A percentile compares a stretch with the other conserved stretches of the same genome.
phyloP scores from a whole-genome alignment of 2,329 filamentous ascomycete species.

The Sphaerulina populicola region DNA sequence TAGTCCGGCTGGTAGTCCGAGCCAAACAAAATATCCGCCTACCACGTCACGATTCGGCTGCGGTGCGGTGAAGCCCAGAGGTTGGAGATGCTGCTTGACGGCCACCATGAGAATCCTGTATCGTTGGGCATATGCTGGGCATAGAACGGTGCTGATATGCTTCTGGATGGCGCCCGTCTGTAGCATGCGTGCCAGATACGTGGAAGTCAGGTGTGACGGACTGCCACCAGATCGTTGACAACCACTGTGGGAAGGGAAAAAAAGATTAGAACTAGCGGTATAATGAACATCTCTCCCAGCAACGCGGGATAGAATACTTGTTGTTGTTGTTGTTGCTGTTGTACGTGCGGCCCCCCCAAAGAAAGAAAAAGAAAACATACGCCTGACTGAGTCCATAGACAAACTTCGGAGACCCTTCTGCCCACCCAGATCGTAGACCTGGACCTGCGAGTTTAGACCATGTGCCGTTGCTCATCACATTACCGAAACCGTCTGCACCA shows the following conservation, averaged over 20 bases:
- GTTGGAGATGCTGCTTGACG: constrained; percentile 52
- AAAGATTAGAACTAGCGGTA: background rate
- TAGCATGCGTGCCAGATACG: constrained; percentile 49
- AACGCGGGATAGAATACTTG: background rate
- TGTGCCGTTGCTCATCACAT: constrained; percentile 75
- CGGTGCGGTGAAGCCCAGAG: constrained; percentile 51
- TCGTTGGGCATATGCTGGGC: constrained; percentile 48
- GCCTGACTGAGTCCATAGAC: constrained; percentile 52
- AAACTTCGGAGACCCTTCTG: constrained; percentile 60
- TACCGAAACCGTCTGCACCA: constrained; percentile 58
- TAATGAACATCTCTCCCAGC: background rate
- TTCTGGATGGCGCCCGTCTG: constrained; percentile 44
- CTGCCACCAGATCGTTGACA: background rate
- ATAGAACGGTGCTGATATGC: constrained; percentile 51
- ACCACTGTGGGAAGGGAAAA: background rate
- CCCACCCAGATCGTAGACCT: constrained; percentile 80
- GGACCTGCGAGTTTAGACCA: constrained; percentile 84
- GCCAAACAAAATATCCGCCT: constrained; percentile 83
- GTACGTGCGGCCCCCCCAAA: too few relatives aligned
- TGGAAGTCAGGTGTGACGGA: constrained; percentile 52
- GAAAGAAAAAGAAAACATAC: constrained; percentile 34
- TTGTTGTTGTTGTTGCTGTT: too few relatives aligned
- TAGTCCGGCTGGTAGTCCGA: constrained; percentile 52
- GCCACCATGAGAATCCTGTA: constrained; percentile 51
- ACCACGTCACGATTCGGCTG: constrained; percentile 45